Conservation (phyloP, 495 filamentous ascomycete genomes). For the Durotheca rogersii region DNA sequence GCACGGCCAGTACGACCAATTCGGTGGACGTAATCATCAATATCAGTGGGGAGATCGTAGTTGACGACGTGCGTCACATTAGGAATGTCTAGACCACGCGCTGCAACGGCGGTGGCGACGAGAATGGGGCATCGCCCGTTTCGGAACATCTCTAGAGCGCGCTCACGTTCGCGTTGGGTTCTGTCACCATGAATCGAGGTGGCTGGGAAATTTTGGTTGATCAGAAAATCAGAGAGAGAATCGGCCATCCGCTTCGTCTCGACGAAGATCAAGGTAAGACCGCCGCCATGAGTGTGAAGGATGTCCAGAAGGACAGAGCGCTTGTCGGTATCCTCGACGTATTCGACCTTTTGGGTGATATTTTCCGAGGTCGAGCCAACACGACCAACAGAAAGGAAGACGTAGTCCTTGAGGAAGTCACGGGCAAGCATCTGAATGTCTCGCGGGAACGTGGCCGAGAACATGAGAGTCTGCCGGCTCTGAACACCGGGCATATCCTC, state of each 20-base stretch:
- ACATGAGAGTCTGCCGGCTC: constrained; percentile 96
- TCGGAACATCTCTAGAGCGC: constrained; percentile 94
- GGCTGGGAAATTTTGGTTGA: constrained; percentile 98
- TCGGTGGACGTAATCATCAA: constrained; percentile 98
- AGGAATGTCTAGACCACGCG: constrained; percentile 93
- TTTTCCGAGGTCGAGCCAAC: constrained; percentile 99
- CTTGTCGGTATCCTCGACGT: constrained; percentile 96
- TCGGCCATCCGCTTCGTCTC: constrained; percentile 99
- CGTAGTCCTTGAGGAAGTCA: constrained; percentile 97
- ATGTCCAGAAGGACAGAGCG: constrained; percentile 96
- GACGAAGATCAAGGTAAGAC: constrained; percentile 95
- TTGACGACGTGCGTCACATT: constrained; percentile 99
- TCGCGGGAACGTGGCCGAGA: constrained; percentile 97
- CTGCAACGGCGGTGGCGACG: constrained; percentile 95
- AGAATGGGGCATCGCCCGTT: constrained; percentile 92
- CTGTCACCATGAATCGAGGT: constrained; percentile 98
- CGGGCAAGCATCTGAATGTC: constrained; percentile 98
- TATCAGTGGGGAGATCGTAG: constrained; percentile 97
- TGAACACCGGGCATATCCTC: constrained; percentile 93
- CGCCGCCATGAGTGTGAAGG: constrained; percentile 88
- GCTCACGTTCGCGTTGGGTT: constrained; percentile 98
- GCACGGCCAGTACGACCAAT: constrained; percentile 99
- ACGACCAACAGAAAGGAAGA: constrained; percentile 97
- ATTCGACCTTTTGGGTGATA: constrained; percentile 98
- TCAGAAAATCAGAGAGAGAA: constrained; percentile 92